Conservation (phyloP, 352 stramenopile species). For the Phytophthora citrophthora region DNA sequence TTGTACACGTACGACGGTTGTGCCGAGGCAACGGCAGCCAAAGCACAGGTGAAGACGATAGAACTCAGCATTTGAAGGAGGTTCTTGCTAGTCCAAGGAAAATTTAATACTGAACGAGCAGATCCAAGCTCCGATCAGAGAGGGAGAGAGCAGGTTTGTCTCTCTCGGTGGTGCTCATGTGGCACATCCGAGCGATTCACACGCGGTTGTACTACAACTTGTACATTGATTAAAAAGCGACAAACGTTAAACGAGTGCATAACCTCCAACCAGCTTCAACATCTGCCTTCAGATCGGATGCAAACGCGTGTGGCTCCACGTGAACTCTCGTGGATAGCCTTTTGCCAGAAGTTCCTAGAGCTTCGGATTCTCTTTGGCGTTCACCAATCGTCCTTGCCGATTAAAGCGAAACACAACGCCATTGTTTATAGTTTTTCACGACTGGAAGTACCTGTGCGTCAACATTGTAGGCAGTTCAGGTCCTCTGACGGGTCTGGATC, state of each 20-base stretch:
- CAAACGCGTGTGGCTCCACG: constrained; percentile 4
- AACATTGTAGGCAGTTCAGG: constrained; percentile 1
- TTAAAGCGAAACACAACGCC: not conserved
- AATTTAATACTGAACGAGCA: constrained; percentile 8
- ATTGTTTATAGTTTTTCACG: not conserved
- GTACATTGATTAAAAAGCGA: not conserved
- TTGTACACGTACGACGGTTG: constrained; percentile 46
- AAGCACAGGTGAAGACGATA: constrained; percentile 7
- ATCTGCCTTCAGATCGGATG: not conserved
- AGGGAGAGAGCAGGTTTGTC: not conserved
- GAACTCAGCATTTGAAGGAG: constrained; percentile 3
- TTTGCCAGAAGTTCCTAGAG: not conserved
- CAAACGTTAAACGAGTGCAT: constrained; percentile 25
- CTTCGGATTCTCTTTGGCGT: constrained; percentile 19
- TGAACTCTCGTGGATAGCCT: constrained; percentile 11
- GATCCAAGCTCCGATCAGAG: not conserved
- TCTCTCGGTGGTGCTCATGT: not conserved
- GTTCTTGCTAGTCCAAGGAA: constrained; percentile 1
- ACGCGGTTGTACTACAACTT: not conserved
- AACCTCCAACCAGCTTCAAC: constrained; percentile 8
- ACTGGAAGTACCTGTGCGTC: not conserved
- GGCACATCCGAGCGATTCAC: constrained; percentile 4
- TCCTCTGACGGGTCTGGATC: constrained; percentile 15
- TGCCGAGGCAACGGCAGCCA: constrained; percentile 20
- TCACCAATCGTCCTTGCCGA: constrained; percentile 8